Conservation (phyloP, 1,284 basidiomycete species). For the Microbotryum violaceum region DNA sequence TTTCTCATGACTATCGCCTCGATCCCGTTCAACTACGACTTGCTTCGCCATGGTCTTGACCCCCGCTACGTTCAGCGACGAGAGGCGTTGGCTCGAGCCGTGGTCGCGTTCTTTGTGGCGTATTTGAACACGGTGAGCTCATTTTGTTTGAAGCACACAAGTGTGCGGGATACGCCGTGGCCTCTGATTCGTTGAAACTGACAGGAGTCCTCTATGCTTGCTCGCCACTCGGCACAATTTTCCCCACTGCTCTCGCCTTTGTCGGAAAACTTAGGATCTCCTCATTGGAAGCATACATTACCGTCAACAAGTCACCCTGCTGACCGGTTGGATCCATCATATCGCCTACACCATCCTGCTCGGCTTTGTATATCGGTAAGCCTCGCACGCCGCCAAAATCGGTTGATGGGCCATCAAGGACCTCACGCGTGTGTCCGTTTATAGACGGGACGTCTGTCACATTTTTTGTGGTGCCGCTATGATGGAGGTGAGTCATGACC, state of each 20-base stretch:
- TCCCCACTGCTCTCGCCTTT: conserved; percentile 18
- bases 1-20: conserved; percentile 47
- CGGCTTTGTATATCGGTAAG: conserved; percentile 39
- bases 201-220: conserved; percentile 48
- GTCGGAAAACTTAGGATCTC: conserved; percentile 40
- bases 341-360: conserved; percentile 50
- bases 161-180: conserved; percentile 34
- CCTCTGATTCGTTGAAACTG: conserved; percentile 45
- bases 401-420: too few relatives aligned
- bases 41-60: conserved; percentile 38
- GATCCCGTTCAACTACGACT: conserved; percentile 49
- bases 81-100: conserved; percentile 28
- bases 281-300: conserved; percentile 44
- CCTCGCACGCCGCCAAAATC: neutral
- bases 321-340: conserved; percentile 59
- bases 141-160: conserved; percentile 33
- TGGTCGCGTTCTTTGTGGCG: conserved; percentile 38
- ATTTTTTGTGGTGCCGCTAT: conserved; percentile 49
- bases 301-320: conserved; percentile 46
- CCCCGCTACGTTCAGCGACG: conserved; percentile 34
- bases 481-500: conserved; percentile 45
- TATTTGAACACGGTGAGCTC: conserved; percentile 43
- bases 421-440: neutral
- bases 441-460: conserved; percentile 44
- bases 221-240: conserved; percentile 4